A percentile compares a stretch with the other conserved stretches of the same genome.
Conservation (phyloP, 75 land plant species). For the Sequoia sempervirens region DNA sequence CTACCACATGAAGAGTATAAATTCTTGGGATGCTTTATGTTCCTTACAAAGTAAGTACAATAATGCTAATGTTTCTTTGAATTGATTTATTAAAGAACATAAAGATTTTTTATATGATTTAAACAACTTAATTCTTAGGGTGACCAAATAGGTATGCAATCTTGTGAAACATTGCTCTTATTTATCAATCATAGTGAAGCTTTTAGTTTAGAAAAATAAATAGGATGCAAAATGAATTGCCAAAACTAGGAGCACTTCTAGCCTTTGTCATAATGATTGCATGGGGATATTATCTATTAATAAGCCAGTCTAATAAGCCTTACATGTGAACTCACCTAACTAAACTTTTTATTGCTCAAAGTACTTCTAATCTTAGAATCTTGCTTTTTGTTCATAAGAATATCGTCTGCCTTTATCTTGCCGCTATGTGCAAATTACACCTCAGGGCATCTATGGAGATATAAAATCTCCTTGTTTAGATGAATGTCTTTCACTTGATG, state of each 20-base stretch:
- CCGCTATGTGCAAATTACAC: too few relatives aligned
- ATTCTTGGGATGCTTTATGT: not conserved
- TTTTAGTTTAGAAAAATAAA: not conserved
- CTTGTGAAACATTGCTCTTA: not conserved
- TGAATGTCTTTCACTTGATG: too few relatives aligned
- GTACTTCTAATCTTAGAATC: not conserved
- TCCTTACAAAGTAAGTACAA: not conserved
- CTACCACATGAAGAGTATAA: not conserved
- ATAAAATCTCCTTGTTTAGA: too few relatives aligned
- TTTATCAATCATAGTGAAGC: not conserved
- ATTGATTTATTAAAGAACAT: not conserved
- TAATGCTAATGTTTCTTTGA: not conserved
- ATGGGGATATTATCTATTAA: not conserved
- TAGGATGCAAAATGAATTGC: not conserved
- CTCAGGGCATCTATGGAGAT: too few relatives aligned
- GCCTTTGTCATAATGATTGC: not conserved
- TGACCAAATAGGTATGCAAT: not conserved
- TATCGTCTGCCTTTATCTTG: too few relatives aligned
- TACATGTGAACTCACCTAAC: not conserved
- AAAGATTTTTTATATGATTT: not conserved
- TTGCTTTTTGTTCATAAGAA: not conserved
- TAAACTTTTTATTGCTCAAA: not conserved
- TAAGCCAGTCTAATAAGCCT: not conserved
- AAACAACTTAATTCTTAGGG: not conserved
- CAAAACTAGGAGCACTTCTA: not conserved